phyloP scores from a whole-genome alignment of 2,329 filamentous ascomycete genomes.

The Ophiostoma ulmi region DNA sequence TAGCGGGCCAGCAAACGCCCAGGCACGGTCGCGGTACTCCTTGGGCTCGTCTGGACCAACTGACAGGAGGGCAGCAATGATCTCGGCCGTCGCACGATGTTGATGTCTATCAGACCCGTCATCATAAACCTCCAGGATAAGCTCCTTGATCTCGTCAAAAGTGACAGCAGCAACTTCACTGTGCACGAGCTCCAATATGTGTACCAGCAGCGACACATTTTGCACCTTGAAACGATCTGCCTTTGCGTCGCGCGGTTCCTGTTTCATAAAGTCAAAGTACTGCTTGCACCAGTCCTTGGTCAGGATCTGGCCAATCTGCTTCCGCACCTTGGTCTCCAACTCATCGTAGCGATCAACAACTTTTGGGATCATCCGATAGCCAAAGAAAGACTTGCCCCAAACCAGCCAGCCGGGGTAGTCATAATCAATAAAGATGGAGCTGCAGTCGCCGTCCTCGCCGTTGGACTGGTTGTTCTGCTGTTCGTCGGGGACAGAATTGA shows the following conservation, averaged over 20 bases:
- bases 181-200: constrained; percentile 85
- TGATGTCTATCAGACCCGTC: constrained; percentile 97
- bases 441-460: constrained; percentile 44
- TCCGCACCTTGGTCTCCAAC: constrained; percentile 66
- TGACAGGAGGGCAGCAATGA: constrained; percentile 76
- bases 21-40: constrained; percentile 69
- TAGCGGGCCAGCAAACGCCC: constrained; percentile 86
- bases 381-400: constrained; percentile 84
- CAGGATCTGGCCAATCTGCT: constrained; percentile 73
- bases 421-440: constrained; percentile 68
- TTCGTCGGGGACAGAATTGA: constrained; percentile 55
- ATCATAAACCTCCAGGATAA: constrained; percentile 71
- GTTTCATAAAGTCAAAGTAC: constrained; percentile 67
- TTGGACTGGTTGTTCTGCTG: constrained; percentile 31
- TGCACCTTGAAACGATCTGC: constrained; percentile 77
- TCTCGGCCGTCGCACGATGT: constrained; percentile 91
- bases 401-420: constrained; percentile 96
- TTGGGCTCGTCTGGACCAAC: constrained; percentile 73
- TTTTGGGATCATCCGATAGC: constrained; percentile 65
- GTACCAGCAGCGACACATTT: constrained; percentile 79
- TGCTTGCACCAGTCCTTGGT: constrained; percentile 80
- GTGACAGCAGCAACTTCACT: constrained; percentile 70
- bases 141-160: constrained; percentile 81
- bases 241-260: constrained; percentile 32
- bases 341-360: constrained; percentile 72